Conservation (phyloP, 306 rosid species). For the Castanea sativa region DNA sequence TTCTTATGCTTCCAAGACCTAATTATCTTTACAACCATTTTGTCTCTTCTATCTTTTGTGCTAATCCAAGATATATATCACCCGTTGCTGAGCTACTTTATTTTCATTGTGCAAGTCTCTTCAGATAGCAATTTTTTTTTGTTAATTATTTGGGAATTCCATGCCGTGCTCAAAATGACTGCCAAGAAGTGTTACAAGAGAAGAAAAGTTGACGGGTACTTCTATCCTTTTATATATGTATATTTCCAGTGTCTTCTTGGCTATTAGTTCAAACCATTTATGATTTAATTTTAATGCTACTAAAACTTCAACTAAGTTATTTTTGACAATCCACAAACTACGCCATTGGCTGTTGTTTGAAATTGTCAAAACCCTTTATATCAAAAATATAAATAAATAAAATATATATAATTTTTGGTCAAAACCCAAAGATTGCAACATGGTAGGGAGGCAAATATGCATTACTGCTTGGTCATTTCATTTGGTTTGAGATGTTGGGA, state of each 20-base stretch:
- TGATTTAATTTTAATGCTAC: not conserved
- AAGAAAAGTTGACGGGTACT: not conserved
- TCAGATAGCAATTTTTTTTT: not conserved
- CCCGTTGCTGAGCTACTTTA: not conserved
- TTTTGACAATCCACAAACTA: too few relatives aligned
- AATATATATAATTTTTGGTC: too few relatives aligned
- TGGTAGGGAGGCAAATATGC: too few relatives aligned
- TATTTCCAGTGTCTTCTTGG: not conserved
- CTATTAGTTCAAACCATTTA: not conserved
- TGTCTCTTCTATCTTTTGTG: not conserved
- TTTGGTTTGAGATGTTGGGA: not conserved
- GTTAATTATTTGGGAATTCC: not conserved
- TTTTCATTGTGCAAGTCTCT: not conserved
- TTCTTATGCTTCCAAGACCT: constrained; percentile 14
- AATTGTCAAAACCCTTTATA: too few relatives aligned
- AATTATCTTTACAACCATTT: not conserved
- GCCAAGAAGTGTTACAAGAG: not conserved
- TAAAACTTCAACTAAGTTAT: too few relatives aligned
- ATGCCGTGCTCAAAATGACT: not conserved
- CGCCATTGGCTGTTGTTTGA: too few relatives aligned
- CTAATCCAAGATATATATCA: too few relatives aligned
- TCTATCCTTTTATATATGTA: not conserved
- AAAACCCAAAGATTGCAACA: too few relatives aligned
- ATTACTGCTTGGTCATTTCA: too few relatives aligned
- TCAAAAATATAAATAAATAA: too few relatives aligned